phyloP scores from a whole-genome alignment of 2,329 filamentous ascomycete species.

The Neoscytalidium dimidiatum region DNA sequence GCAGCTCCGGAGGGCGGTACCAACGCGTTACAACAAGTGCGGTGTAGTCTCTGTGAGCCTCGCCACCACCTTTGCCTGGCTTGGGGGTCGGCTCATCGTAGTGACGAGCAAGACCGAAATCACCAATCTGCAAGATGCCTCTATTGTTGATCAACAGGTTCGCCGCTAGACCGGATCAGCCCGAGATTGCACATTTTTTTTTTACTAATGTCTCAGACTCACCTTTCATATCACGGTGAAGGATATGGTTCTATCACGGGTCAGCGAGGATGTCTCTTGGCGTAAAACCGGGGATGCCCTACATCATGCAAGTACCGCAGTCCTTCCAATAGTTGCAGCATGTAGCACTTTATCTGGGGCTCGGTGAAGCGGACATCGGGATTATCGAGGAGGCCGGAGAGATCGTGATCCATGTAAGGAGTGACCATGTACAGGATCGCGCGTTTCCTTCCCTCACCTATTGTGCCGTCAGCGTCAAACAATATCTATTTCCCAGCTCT shows the following conservation, averaged over 20 bases:
- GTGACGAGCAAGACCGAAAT: slow-evolving; percentile 91
- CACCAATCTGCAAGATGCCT: slow-evolving; percentile 92
- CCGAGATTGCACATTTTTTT: not conserved
- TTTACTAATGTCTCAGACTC: slow-evolving; percentile 29
- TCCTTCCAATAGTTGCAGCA: slow-evolving; percentile 89
- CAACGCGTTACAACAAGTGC: slow-evolving; percentile 95
- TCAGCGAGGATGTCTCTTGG: slow-evolving; percentile 22
- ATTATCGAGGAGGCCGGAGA: slow-evolving; percentile 96
- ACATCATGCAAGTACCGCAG: slow-evolving; percentile 82
- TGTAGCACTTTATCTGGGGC: slow-evolving; percentile 96
- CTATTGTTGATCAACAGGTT: slow-evolving; percentile 95
- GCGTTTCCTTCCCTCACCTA: slow-evolving; percentile 60
- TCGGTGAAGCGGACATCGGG: slow-evolving; percentile 84
- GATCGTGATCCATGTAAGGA: slow-evolving; percentile 98
- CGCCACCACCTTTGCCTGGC: slow-evolving; percentile 76
- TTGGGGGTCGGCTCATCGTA: slow-evolving; percentile 84
- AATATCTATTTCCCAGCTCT: slow-evolving; percentile 56
- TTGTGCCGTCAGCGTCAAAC: slow-evolving; percentile 52
- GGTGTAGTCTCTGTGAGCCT: slow-evolving; percentile 88
- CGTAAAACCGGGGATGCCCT: slow-evolving; percentile 33
- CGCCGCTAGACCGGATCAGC: slow-evolving; percentile 58
- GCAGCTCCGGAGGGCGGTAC: slow-evolving; percentile 92
- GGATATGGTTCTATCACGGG: slow-evolving; percentile 58
- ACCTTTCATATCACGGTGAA: slow-evolving; percentile 94
- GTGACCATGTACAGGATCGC: slow-evolving; percentile 98